Conservation (phyloP, 2,329 filamentous ascomycete genomes). For the Monosporascus sp. region DNA sequence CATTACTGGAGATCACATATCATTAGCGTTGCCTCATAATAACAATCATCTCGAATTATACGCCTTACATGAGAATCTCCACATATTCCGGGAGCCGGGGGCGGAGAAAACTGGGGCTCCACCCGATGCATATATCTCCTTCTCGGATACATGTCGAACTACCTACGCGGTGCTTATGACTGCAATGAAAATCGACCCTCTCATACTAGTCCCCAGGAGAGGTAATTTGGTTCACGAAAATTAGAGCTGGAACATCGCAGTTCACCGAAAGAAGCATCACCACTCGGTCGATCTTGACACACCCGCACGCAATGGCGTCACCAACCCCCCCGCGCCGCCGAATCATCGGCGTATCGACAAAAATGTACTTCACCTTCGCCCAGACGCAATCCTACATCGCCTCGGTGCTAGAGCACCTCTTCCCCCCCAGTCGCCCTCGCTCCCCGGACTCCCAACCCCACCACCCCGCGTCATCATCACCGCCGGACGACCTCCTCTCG, state of each 20-base stretch:
- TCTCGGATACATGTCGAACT: background rate
- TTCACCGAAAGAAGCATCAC: background rate
- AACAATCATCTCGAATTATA: background rate
- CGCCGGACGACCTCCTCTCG: conserved; percentile 15
- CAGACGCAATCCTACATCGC: conserved; percentile 54
- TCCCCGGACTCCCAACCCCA: too few species aligned
- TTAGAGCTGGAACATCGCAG: too few species aligned
- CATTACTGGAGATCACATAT: too few species aligned
- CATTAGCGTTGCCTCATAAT: too few species aligned
- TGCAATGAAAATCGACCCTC: too few species aligned
- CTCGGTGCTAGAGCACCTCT: conserved; percentile 41
- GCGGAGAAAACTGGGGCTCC: background rate
- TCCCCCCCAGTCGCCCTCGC: conserved; percentile 29
- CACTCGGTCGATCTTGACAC: background rate
- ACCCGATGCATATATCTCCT: background rate
- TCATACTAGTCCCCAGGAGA: too few species aligned
- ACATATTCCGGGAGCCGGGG: background rate
- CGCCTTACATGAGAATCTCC: background rate
- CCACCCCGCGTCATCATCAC: too few species aligned
- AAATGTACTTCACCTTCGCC: conserved; percentile 72
- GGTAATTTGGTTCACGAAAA: background rate
- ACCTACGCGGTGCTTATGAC: too few species aligned
- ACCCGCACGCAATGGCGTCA: conserved; percentile 14
- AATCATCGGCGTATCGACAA: conserved; percentile 68
- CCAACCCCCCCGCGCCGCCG: conserved; percentile 42